Evolutionary conservation across 208 protist genomes (phyloP), one percentile per base, ranked within the genome.

Genomic region (Leishmania aethiopica): DNA sequence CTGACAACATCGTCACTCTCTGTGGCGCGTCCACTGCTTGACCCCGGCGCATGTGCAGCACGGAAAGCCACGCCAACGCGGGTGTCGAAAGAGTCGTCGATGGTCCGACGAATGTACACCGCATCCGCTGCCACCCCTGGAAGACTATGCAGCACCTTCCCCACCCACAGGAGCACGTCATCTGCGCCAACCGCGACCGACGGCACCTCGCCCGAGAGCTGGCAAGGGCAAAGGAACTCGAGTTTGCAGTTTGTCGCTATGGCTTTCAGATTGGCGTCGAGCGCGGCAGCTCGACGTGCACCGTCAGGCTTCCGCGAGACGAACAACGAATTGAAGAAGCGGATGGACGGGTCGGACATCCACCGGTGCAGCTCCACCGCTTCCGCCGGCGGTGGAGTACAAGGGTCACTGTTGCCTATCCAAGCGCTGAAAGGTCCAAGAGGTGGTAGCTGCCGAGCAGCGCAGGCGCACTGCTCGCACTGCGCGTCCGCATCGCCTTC

Each of bases 61-160:
- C 42, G 47, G n/a, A 75, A 75, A 15, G 45, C 49, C 15, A 19
- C 25, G 25, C 71, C 71, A 17, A 75, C 71, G n/a, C 47, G n/a
- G n/a, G 42, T 60, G 47, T 75, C 79, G 66, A 93, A 93, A 77
- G 85, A 89, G 71, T 70, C 85, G 53, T 89, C 82, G 77, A 93
- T 70, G 0, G 84, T 84, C 42, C 73, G 53, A 37, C 80, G 73
- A 60, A 93, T 93, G 7, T n/a, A n/a, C 1, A 79, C 71, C 15
- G 76, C 70, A 67, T 84, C 69, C 19, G 82, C 79, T 7, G 83
- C 89, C 35, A 90, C 81, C 37, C 90, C 90, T 15, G 88, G 90
- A 35, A 91, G 62, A 57, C 59, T 85, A 57, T 86, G 84, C 42
- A 93, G 83, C 42, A 91, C 86, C n/a, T 75, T 75, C 70, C 90